Conservation (phyloP, 805 yeast genomes). For the Schizosaccharomyces japonicus region DNA sequence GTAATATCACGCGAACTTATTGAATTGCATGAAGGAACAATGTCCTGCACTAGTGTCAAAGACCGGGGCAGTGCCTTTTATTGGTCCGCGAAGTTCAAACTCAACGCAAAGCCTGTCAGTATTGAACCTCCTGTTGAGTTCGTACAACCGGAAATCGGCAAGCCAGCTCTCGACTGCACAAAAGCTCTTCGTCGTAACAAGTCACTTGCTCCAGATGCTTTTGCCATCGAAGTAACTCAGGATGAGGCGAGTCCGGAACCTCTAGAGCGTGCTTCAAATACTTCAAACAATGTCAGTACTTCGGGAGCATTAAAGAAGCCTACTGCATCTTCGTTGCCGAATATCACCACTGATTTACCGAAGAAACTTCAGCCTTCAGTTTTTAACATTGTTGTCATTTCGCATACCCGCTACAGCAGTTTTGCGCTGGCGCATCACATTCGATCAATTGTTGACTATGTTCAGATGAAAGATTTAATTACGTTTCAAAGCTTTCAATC, state of each 20-base stretch:
- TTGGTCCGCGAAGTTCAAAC: conserved; percentile 13
- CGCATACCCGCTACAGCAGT: conserved; percentile 13
- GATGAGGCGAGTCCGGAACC: no score
- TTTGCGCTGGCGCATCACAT: conserved; percentile 15
- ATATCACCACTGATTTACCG: no score
- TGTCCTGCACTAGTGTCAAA: conserved; percentile 14
- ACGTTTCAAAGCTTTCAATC: background rate
- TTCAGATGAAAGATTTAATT: background rate
- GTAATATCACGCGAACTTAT: conserved; percentile 17
- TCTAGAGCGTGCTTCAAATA: no score
- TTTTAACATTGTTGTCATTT: conserved; percentile 14
- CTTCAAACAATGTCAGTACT: no score
- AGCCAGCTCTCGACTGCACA: no score
- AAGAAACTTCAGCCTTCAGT: no score
- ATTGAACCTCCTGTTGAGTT: background rate
- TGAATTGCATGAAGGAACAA: conserved; percentile 16
- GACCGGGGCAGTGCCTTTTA: conserved; percentile 15
- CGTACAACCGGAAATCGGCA: no score
- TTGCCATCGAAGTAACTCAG: no score
- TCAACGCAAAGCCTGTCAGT: background rate
- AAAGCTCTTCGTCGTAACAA: no score
- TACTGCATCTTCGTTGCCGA: no score
- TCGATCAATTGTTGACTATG: conserved; percentile 10
- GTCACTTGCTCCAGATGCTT: no score
- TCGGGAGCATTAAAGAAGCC: no score